phyloP scores from a whole-genome alignment of 177 flowering plant genomes.

The Vitis hybrid region DNA sequence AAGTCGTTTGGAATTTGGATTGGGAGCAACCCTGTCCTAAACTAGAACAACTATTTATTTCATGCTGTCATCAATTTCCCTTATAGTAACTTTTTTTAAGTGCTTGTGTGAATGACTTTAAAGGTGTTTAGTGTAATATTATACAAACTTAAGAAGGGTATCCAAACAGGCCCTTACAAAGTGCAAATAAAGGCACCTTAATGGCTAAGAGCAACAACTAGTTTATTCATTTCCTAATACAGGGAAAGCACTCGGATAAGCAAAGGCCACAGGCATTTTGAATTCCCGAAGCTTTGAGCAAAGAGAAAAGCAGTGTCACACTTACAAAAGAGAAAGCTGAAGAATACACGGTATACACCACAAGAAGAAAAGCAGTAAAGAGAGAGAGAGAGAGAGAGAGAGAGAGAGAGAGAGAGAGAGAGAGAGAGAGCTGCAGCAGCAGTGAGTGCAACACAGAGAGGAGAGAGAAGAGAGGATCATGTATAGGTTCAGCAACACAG shows the following conservation, averaged over 20 bases:
- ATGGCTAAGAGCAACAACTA: conserved; percentile 26
- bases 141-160: too few relatives aligned
- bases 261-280: conserved; percentile 23
- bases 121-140: too few relatives aligned
- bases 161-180: too few relatives aligned
- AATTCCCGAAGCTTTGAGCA: conserved; percentile 18
- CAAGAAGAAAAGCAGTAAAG: conserved; percentile 8
- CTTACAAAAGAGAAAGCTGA: conserved; percentile 18
- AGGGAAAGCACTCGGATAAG: conserved; percentile 13
- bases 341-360: neutral
- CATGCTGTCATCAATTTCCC: too few relatives aligned
- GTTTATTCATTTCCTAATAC: conserved; percentile 8
- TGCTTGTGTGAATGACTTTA: too few relatives aligned
- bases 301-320: conserved; percentile 16
- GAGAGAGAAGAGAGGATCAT: conserved; percentile 24
- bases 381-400: neutral
- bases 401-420: neutral
- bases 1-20: neutral
- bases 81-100: too few relatives aligned
- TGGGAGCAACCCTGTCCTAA: neutral
- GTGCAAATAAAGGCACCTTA: conserved; percentile 14
- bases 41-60: too few relatives aligned
- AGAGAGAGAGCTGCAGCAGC: neutral
- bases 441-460: conserved; percentile 3
- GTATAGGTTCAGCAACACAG: conserved; percentile 87